A percentile compares a stretch with the other conserved stretches of the same genome.
phyloP scores from a whole-genome alignment of 257 asterid genomes.

The Solanum infundibuliforme region DNA sequence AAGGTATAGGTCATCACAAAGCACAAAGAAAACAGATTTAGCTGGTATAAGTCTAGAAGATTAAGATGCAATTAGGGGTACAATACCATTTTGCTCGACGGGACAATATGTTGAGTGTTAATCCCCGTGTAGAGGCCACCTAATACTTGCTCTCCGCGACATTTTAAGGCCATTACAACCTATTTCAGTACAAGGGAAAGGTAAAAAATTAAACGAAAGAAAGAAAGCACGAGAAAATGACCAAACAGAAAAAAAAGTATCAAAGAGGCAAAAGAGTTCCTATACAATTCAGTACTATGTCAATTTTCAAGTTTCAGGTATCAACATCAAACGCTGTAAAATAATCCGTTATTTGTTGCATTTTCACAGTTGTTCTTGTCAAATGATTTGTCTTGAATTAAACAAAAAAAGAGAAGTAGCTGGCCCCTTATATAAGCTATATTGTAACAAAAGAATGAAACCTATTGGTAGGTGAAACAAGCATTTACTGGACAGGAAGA shows the following conservation, averaged over 20 bases:
- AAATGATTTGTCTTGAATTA: background rate
- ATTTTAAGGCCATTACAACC: slow-evolving; percentile 93
- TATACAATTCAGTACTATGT: background rate
- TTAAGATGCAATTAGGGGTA: background rate
- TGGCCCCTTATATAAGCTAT: background rate
- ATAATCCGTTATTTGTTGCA: background rate
- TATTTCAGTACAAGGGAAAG: slow-evolving; percentile 5
- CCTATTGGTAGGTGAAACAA: background rate
- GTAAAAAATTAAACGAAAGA: background rate
- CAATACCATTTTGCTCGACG: slow-evolving; percentile 90
- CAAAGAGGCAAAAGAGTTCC: background rate
- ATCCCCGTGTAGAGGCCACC: slow-evolving; percentile 83
- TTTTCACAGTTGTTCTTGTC: background rate
- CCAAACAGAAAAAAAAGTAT: background rate
- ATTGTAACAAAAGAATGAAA: background rate
- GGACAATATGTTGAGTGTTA: slow-evolving; percentile 55
- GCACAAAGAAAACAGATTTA: background rate
- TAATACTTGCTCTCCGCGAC: slow-evolving; percentile 72
- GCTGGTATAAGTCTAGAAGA: background rate
- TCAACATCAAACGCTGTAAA: background rate
- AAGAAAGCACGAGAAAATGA: background rate
- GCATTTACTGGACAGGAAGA: background rate
- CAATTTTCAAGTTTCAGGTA: background rate
- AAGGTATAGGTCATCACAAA: slow-evolving; percentile 1
- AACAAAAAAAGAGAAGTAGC: background rate